Base-by-base conservation (phyloP, 2,329 filamentous ascomycete species). In the Aspergillus ochraceoroseus region DNA sequence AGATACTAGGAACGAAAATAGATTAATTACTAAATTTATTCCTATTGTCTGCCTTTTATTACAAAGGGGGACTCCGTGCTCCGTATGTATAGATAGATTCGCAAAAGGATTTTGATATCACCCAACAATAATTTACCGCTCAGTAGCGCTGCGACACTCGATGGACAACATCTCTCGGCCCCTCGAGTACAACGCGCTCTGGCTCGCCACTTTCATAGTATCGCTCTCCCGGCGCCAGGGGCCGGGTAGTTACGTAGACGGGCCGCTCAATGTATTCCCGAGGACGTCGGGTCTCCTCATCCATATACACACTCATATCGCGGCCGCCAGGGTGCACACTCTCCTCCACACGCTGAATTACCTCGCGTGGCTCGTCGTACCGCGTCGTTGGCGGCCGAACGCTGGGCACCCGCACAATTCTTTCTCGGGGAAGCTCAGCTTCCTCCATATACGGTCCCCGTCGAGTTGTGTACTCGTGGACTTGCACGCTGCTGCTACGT, bases 361-460 rank as follows among this genome's bases (percentile, higher is more conserved):
- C 50, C 35, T 67, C 65, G 40, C 56, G 57, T 12, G 57, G 55
- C 34, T 70, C 66, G 30, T 70, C 66, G 45, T 73, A 73, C 40
- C 67, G 63, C 17, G 62, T 45, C 11, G 57, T 45, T n/a, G 66
- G 62, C 13, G 81, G 79, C 32, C 79, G 74, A 22, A 78, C 74
- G 56, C 80, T 83, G 5, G 75, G 58, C 20, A 78, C 68, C 41
- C 80, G 69, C 28, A 74, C 54, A 28, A 75, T 55, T 47, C 79
- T 78, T 41, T 80, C 77, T 23, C 73, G 67, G 2, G 74, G 65
- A 71, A 76, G 25, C 71, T 76, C 47, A 64, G 82, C 76, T 55
- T 90, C 85, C 52, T 88, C 87, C 29, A 82, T 63, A 37, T 69
- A 70, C 5, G 63, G 53, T 15, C 58, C 47, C 26, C 54, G 65